Evolutionary conservation across 2,329 filamentous ascomycete species (phyloP).

Genomic region (Mollisiaceae sp.): DNA sequence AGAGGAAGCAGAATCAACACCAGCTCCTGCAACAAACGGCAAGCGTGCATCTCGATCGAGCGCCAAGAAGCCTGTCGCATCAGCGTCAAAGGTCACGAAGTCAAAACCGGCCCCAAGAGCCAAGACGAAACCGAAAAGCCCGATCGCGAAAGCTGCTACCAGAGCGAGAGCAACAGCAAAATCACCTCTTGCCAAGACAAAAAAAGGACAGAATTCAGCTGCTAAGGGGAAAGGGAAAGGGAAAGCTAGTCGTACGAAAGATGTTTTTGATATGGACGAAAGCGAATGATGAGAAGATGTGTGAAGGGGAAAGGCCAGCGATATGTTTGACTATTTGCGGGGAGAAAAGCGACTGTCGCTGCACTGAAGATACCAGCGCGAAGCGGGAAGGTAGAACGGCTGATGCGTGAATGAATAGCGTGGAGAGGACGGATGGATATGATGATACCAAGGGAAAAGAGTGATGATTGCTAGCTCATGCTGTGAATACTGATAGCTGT

Average conservation of each 20-base stretch:
- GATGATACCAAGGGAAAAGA: conserved; percentile 8
- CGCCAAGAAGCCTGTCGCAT: conserved; percentile 16
- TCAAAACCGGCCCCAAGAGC: conserved; percentile 17
- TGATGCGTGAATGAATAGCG: neutral
- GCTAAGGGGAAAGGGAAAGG: conserved; percentile 27
- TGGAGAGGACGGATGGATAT: neutral
- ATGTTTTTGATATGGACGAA: conserved; percentile 28
- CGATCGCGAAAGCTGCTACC: conserved; percentile 12
- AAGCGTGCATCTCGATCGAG: conserved; percentile 17
- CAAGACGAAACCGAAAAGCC: conserved; percentile 3
- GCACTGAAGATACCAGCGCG: neutral
- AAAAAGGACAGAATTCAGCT: neutral
- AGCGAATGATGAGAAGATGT: conserved; percentile 14
- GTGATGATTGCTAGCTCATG: conserved; percentile 4
- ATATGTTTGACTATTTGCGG: conserved; percentile 6
- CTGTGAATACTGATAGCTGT: neutral
- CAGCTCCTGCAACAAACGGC: conserved; percentile 25
- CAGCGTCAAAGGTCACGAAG: conserved; percentile 19
- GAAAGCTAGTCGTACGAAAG: conserved; percentile 24
- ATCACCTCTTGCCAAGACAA: conserved; percentile 6
- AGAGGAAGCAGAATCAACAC: conserved; percentile 33
- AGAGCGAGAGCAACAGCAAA: conserved; percentile 17
- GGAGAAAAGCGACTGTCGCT: neutral
- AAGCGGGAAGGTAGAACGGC: neutral
- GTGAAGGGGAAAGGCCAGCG: neutral